Evolutionary conservation across 768 basidiomycete species (phyloP), one percentile per base, ranked within the genome.

Genomic region (Rhodotorula babjevae): DNA sequence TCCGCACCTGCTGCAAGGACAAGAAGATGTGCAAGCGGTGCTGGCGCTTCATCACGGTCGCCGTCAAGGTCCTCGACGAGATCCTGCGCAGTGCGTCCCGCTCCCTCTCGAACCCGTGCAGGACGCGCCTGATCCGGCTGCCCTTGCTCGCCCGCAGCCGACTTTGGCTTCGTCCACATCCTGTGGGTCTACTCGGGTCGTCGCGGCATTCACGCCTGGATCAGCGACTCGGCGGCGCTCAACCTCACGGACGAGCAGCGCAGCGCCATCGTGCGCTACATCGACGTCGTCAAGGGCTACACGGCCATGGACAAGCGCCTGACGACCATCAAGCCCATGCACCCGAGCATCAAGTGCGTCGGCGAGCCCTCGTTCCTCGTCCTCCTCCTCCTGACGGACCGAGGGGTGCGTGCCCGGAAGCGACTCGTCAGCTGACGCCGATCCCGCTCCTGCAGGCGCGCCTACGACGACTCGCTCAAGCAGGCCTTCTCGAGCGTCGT

Each of bases 171-270:
- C 81, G 82, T 86, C 59, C 88, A 92, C 78, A 85, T 98, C 42
- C 84, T 99, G 19, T 99, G 95, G 95, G 94, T 98, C 44, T 99
- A 98, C 82, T 98, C 96, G 15, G 96, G 96, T 69, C 89, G 96
- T 49, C 90, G 96, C 82, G 96, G 96, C 65, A 99, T 99, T 76
- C 96, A 99, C 84, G 85, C 93, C 80, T 99, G 96, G 96, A 88
- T 99, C 73, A 92, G 90, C 5, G 96, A 99, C 81, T 83, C 85
- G 49, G 87, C 89, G 67, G 96, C 95, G 4, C 86, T 97, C 84
- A 88, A 86, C 66, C 84, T 98, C 61, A 94, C 91, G 18, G 96
- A 99, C 79, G 92, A 95, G 67, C 89, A 95, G 81, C 84, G 96
- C 36, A 88, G 86, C 79, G 87, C 92, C 0, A 82, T 99, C 63